Evolutionary conservation across 1,284 basidiomycete genomes (phyloP), one percentile per base, ranked within the genome.

Genomic region (Cryptococcus sp.): DNA sequence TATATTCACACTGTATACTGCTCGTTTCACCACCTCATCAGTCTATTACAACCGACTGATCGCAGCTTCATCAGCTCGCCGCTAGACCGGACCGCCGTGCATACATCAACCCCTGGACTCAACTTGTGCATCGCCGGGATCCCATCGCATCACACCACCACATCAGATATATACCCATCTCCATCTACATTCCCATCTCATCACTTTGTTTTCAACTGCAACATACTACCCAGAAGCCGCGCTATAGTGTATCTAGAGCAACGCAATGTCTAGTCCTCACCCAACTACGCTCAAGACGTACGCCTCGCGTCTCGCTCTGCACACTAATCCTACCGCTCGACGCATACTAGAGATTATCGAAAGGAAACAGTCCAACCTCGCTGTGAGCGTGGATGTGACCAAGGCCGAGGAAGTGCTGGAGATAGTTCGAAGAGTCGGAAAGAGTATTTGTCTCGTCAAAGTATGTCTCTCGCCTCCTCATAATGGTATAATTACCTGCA

Each of bases 331-430:
- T 6, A 85, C 91, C 10, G 91, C 91, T 0, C 86, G 82, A 68
- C 78, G 83, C 1, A 83, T 99, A 5, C 84, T 99, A 15, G 84
- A 87, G 72, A 87, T 87, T 8, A 93, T 98, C 77, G 89, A 87
- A 61, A 83, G 88, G 65, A 99, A 99, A 78, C 83, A 88, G 73
- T 85, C 90, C 25, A 99, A 99, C 77, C 85, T 99, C 20, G 92
- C 91, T 55, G 91, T 99, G 61, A 93, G 91, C 67, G 92, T 99
- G 26, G 96, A 99, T 80, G 93, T 99, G 40, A 91, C 90, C 7
- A 88, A 83, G 61, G 85, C 87, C 61, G 82, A 81, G 19, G 88
- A 93, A 68, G 87, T 98, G 67, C 82, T 99, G 52, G 83, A 85
- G 52, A 88, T 99, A 66, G 87, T 96, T 66, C 88, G 94, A 64